Evolutionary conservation across 1,139 yeast genomes (phyloP), one percentile per base, ranked within the genome.

Genomic region (Yamadazyma membranifaciens): DNA sequence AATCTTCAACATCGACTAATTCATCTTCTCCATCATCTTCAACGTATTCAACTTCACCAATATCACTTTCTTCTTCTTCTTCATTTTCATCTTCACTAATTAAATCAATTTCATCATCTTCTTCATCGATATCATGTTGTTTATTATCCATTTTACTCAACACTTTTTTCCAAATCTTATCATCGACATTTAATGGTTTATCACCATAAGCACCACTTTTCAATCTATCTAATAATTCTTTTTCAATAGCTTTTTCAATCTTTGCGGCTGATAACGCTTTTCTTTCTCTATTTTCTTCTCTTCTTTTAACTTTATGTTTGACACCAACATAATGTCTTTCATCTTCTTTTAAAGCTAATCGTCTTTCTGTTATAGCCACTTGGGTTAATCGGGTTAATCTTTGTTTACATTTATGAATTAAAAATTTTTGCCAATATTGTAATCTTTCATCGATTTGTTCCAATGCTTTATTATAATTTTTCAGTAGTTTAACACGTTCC

Each of bases 151-250:
- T 82, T 50, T 78, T 81, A 50, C 92, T 88, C 69, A 92, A 78
- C 20, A 92, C 95, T 69, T 82, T 87, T 75, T 85, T 84, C 98
- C 98, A 92, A 47, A 92, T 81, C 67, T 83, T 83, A 58, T 91
- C 97, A 55, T 92, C 98, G 34, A 92, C 98, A 58, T 92, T 92
- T 59, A 92, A 74, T 44, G 98, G 98, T 62, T 91, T 87, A 58
- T 92, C 98, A 48, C 98, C 98, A 58, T 92, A 92, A 6, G 98
- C 98, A 47, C 98, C 98, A 61, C 92, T 83, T 80, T 92, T 92
- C 56, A 92, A 78, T 67, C 98, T 81, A 41, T 91, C 96, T 56
- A 92, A 74, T 51, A 92, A 75, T 65, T 92, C 98, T 68, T 88
- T 88, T 65, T 92, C 98, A 52, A 92, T 92, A 10, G 96, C 88